A percentile compares a stretch with the other conserved stretches of the same genome.
phyloP scores from a whole-genome alignment of 2,329 filamentous ascomycete genomes.

The Graphiopsis chlorocephala region DNA sequence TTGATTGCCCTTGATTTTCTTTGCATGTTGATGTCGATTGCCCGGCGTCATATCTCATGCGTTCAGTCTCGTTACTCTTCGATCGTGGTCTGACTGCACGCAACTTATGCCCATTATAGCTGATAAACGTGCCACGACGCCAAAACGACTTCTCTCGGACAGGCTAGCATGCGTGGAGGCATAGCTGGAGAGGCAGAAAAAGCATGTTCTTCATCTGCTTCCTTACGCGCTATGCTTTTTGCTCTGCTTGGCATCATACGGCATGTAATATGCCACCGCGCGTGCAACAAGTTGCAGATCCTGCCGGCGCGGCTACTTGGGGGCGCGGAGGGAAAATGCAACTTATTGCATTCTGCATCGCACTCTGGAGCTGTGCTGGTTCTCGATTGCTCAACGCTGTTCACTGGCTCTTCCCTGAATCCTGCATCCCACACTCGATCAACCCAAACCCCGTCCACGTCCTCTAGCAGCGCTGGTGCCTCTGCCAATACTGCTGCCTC shows the following conservation, averaged over 20 bases:
- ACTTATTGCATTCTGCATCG: neutral
- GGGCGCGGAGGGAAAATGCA: neutral
- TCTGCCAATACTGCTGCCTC: constrained; percentile 46
- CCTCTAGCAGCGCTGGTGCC: constrained; percentile 37
- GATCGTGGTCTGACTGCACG: no score
- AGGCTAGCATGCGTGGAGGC: neutral
- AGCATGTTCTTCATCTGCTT: neutral
- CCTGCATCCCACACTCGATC: neutral
- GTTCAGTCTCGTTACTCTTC: neutral
- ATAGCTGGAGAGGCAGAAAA: neutral
- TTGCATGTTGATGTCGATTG: neutral
- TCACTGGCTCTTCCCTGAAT: neutral
- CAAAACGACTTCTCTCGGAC: neutral
- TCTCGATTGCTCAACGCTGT: neutral
- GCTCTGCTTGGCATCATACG: neutral
- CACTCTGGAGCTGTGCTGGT: neutral
- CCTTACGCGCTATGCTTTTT: neutral
- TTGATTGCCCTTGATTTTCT: neutral
- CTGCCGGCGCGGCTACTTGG: neutral
- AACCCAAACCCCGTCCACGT: constrained; percentile 28
- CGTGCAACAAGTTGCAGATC: neutral
- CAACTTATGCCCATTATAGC: neutral
- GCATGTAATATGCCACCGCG: neutral
- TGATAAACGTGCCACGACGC: neutral
- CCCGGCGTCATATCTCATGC: neutral